Evolutionary conservation across 2,329 filamentous ascomycete genomes (phyloP), one percentile per base, ranked within the genome.

Genomic region (Aspergillus texensis): DNA sequence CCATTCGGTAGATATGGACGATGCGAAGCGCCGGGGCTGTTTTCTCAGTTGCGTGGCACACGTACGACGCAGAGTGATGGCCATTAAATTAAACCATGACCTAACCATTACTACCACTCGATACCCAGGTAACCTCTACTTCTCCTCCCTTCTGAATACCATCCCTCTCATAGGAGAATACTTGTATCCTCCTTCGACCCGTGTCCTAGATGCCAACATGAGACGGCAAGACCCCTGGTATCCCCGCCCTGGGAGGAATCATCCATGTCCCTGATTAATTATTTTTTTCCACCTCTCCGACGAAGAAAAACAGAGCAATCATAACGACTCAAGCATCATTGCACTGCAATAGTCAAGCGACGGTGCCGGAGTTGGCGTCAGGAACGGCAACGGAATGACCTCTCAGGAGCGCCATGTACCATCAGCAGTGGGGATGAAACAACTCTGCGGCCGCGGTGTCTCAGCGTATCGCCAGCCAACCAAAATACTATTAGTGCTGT

Each of bases 351-450:
- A 32, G 45, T 59, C 61, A 57, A 57, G 58, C 58, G 58, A 63
- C 53, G 58, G 62, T 34, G 62, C 41, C 45, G 30, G 30, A 28
- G n/a, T 56, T 64, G 48, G 62, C 57, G 62, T 64, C 67, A 70
- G 67, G 65, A 65, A 70, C 67, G 62, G 66, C 52, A 66, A 61
- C 54, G 62, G 55, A 50, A 65, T 57, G 58, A 52, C 28, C 48
- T 52, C 48, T 52, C 48, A 52, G 48, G 28, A 32, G 63, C 60
- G 62, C 58, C 62, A 64, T 62, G 53, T 67, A 65, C 66, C 57
- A 62, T 63, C 61, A 62, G 39, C 54, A 50, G 65, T 64, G 65
- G 60, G 58, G 60, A 63, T 69, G 66, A 69, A 68, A 69, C 67
- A 65, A 58, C 28, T 41, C 34, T 60, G 58, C 34, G 46, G 48